A percentile compares a stretch with the other conserved stretches of the same genome.
phyloP scores from a whole-genome alignment of 1,139 yeast genomes.

The Saccharomyces pastorianus region DNA sequence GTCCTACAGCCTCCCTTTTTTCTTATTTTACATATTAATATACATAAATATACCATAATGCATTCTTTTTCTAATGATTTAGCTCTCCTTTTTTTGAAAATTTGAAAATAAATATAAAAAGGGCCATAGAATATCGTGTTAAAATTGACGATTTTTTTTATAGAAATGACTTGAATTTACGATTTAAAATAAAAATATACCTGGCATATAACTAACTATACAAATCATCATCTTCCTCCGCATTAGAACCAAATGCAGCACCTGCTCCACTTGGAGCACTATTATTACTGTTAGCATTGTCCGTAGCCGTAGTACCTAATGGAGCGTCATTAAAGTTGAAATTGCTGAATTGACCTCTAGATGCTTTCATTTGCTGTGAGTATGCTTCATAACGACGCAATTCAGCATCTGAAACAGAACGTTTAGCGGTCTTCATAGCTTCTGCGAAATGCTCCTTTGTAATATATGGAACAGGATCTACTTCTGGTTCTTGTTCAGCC shows the following conservation, averaged over 20 bases:
- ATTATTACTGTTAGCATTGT: slow-evolving; percentile 31
- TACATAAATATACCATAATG: background rate
- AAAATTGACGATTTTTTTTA: background rate
- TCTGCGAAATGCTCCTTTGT: slow-evolving; percentile 92
- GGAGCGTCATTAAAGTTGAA: slow-evolving; percentile 59
- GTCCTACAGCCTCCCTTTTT: background rate
- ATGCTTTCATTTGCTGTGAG: slow-evolving; percentile 91
- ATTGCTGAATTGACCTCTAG: slow-evolving; percentile 84
- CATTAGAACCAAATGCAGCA: slow-evolving; percentile 49
- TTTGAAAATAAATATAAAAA: background rate
- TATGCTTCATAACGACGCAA: slow-evolving; percentile 97
- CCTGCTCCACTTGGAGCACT: slow-evolving; percentile 18
- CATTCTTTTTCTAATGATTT: background rate
- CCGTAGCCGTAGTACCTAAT: slow-evolving; percentile 35
- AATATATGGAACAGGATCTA: slow-evolving; percentile 92
- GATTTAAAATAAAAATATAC: slow-evolving; percentile 5
- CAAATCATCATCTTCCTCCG: slow-evolving; percentile 83
- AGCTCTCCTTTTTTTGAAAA: background rate
- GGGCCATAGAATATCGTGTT: background rate
- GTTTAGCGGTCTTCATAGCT: slow-evolving; percentile 98
- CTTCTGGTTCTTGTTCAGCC: slow-evolving; percentile 47
- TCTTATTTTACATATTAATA: background rate
- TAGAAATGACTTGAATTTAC: background rate
- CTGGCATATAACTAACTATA: slow-evolving; percentile 47
- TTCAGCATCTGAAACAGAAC: slow-evolving; percentile 95